Evolutionary conservation across 176 grass and related monocot species (phyloP).

Genomic region (Juncus inflexus): DNA sequence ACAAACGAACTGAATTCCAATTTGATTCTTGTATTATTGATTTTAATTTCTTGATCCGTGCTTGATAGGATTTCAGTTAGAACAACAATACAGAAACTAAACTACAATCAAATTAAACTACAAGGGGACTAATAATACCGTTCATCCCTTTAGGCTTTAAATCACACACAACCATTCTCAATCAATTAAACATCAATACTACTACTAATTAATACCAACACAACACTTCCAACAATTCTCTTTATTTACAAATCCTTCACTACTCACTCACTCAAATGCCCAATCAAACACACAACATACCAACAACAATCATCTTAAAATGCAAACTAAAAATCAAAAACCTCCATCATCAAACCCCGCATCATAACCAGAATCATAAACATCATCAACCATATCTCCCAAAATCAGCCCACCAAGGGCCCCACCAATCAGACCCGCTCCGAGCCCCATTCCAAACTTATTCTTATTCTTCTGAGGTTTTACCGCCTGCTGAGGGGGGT

Average conservation of each 20-base stretch:
- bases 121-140: too few species aligned
- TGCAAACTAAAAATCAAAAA: constrained; percentile 46
- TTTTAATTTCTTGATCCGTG: too few species aligned
- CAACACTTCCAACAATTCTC: not conserved
- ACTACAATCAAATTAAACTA: too few species aligned
- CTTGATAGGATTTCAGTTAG: too few species aligned
- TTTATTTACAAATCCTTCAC: constrained; percentile 24
- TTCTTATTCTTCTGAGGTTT: constrained; percentile 36
- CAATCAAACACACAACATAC: not conserved
- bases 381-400: constrained; percentile 42
- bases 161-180: too few species aligned
- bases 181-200: too few species aligned
- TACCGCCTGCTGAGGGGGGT: constrained; percentile 32
- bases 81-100: too few species aligned
- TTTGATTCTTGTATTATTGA: too few species aligned
- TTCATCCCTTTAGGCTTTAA: too few species aligned
- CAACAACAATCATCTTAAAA: not conserved
- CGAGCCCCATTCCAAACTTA: constrained; percentile 41
- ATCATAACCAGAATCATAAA: constrained; percentile 44
- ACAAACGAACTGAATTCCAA: too few species aligned
- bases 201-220: not conserved
- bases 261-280: not conserved
- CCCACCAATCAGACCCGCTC: constrained; percentile 64
- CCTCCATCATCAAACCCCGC: constrained; percentile 48
- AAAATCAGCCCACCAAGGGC: constrained; percentile 63